A percentile compares a stretch with the other conserved stretches of the same genome.
phyloP scores from a whole-genome alignment of 2,329 filamentous ascomycete genomes.

The Fusarium decemcellulare region DNA sequence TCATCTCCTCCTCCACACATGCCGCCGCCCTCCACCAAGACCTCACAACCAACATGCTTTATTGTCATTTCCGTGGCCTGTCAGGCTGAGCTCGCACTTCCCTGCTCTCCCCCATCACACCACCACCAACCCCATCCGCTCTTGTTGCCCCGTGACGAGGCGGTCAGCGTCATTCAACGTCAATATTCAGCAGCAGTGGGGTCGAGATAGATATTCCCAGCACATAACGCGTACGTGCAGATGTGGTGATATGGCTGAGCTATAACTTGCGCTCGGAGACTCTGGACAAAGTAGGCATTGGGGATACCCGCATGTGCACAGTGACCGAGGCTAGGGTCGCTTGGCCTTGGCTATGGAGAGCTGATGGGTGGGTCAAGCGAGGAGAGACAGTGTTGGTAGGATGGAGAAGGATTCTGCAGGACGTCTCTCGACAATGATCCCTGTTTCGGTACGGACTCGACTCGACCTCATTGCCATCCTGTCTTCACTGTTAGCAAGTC shows the following conservation, averaged over 20 bases:
- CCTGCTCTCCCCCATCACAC: slow-evolving; percentile 12
- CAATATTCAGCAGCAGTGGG: not conserved
- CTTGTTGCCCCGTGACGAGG: slow-evolving; percentile 4
- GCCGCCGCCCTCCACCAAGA: not conserved
- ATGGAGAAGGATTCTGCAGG: slow-evolving; percentile 6
- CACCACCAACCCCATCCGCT: slow-evolving; percentile 8
- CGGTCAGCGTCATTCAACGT: slow-evolving; percentile 16
- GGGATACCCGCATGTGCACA: slow-evolving; percentile 35
- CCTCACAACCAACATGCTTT: not conserved
- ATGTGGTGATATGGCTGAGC: slow-evolving; percentile 25
- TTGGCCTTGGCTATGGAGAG: slow-evolving; percentile 13
- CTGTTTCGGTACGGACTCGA: not conserved
- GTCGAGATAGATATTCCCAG: not conserved
- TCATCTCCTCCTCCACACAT: no score
- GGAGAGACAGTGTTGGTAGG: slow-evolving; percentile 8
- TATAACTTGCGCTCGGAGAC: slow-evolving; percentile 15
- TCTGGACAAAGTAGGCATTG: slow-evolving; percentile 16
- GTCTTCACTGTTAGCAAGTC: not conserved
- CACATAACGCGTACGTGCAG: slow-evolving; percentile 21
- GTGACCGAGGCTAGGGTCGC: slow-evolving; percentile 27
- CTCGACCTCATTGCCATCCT: not conserved
- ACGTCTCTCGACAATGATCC: not conserved
- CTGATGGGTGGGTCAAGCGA: slow-evolving; percentile 26
- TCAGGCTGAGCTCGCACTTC: not conserved
- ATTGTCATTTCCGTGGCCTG: not conserved